Base-by-base conservation (phyloP, 1,139 yeast genomes). In the Blastobotrys elegans region DNA sequence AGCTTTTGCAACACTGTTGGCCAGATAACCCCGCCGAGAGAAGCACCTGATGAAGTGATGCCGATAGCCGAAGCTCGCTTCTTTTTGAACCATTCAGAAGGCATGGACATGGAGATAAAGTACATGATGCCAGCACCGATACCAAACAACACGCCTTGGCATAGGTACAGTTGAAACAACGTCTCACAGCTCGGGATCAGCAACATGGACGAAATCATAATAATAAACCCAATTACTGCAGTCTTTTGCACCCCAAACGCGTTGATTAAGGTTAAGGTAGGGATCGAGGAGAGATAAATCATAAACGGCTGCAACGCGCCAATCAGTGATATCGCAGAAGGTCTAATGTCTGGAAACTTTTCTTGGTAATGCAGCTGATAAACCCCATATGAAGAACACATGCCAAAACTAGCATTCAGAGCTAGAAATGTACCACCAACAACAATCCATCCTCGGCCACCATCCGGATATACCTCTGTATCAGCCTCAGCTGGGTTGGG, bases 31-130 rank as follows among this genome's bases (percentile, higher is more conserved):
- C 86, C 86, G 17, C 90, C 90, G 5, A 81, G 61, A 26, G 82
- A 73, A 0, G 88, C 88, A 13, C 88, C 87, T 56, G 76, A 75
- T 4, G 82, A 76, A 0, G 83, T 83, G 2, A 80, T 60, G 1
- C 85, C 80, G 41, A 79, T 61, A 4, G 86, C 87, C 51, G 75
- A 63, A 1, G 82, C 89, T 50, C 89, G 66, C 51, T 71, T 79
- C 50, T 61, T 68, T 50, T 72, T 66, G 57, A 80, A 83, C 75
- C 83, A 82, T 57, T 82, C 87, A 2, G 81, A 74, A 29, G 81
- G 70, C 2, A 74, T 76, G 2, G 82, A 79, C 33, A 82, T 73
- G 49, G 78, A 62, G 0, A 87, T 85, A 2, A 80, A 71, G 72
- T 77, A 71, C 5, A 80, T 68, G 39, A 80, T 59, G 1, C 85